phyloP scores from a whole-genome alignment of 2,329 filamentous ascomycete species.

The Ambrosiella beaveri region DNA sequence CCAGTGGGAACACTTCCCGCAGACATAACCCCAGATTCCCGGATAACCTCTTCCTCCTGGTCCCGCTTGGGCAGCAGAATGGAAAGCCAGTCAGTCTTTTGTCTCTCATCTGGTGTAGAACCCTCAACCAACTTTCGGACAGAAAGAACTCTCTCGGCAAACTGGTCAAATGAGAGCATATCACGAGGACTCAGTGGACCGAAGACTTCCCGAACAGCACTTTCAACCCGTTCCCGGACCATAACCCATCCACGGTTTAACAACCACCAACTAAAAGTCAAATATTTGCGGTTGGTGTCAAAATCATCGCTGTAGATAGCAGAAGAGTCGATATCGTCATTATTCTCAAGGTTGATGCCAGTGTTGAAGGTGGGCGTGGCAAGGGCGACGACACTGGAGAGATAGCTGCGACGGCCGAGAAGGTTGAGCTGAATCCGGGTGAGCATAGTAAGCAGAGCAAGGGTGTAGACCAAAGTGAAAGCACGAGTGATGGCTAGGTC shows the following conservation, averaged over 20 bases:
- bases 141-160: constrained; percentile 65
- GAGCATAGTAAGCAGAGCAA: constrained; percentile 75
- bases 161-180: constrained; percentile 61
- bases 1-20: constrained; percentile 21
- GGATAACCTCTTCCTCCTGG: constrained; percentile 68
- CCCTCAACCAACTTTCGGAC: constrained; percentile 78
- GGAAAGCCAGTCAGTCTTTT: constrained; percentile 51
- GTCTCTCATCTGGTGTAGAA: constrained; percentile 23
- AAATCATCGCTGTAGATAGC: constrained; percentile 83
- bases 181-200: constrained; percentile 78
- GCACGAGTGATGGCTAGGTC: constrained; percentile 65
- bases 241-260: constrained; percentile 79
- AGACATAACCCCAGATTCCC: constrained; percentile 62
- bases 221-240: constrained; percentile 62
- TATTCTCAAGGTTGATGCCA: constrained; percentile 78
- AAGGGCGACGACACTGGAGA: constrained; percentile 84
- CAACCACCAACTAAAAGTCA: constrained; percentile 97
- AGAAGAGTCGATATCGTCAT: constrained; percentile 73
- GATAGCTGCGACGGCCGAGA: constrained; percentile 82
- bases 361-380: constrained; percentile 58
- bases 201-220: constrained; percentile 79
- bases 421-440: constrained; percentile 95
- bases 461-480: constrained; percentile 81
- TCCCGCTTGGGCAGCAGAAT: constrained; percentile 66
- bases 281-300: constrained; percentile 83